Evolutionary conservation across 148 eudicot species (phyloP), one percentile per base, ranked within the genome.

Genomic region (Beta vulgaris): DNA sequence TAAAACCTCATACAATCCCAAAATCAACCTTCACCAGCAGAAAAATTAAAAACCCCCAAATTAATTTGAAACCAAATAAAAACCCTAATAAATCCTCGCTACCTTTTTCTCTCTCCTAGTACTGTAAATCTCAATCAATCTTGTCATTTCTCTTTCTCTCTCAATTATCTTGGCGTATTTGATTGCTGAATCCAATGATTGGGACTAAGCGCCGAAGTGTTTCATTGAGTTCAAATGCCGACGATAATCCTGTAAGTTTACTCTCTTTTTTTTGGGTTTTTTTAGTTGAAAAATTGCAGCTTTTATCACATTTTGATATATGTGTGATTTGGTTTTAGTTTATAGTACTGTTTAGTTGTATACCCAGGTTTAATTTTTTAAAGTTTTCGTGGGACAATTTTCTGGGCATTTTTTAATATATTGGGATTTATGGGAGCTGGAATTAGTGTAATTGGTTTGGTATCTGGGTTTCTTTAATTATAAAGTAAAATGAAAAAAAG

Each of bases 161-260:
- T 49, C 16, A n/a, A 29, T n/a, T 69, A 15, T 69, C 73, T 39
- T 42, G 36, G 37, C 40, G 35, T 39, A 37, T 13, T 15, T 25
- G 59, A 59, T 32, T 8, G n/a, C 12, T 13, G 36, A 29, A 60
- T 59, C 62, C 26, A 58, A 76, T 84, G 84, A 79, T 81, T 69
- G 82, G 84, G 21, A 77, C 83, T 60, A 84, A 84, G 73, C 86
- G 86, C 68, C 84, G 86, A 55, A 84, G 39, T 40, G 80, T 77
- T 12, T 75, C 84, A 32, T 60, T 80, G 54, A 84, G 75, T 55
- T 78, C 84, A 23, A 78, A 81, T 40, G 68, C 79, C 48, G 86
- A 84, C 51, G 84, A 79, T 44, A 53, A 72, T 43, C 73, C 82
- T 75, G 86, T 81, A 40, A 77, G 84, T 80, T 63, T n/a, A 29